Evolutionary conservation across 192 early-diverging fungal species (phyloP), one percentile per base, ranked within the genome.

Genomic region (Oehlia diaphana): DNA sequence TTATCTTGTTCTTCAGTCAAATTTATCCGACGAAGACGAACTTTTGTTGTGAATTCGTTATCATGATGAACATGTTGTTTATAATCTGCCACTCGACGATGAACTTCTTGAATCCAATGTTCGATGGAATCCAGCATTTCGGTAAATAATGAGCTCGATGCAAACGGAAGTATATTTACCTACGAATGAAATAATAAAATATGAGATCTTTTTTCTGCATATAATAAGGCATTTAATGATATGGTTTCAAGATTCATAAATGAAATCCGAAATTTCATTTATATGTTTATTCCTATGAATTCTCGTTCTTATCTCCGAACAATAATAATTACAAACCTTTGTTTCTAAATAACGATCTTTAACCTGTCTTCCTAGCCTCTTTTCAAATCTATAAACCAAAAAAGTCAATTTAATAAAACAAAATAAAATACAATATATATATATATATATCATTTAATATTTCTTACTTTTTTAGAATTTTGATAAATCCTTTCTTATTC

Each of bases 381-480:
- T 70, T n/a, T 70, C 68, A 70, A 70, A 70, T 70, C 68, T 72
- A 79, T 44, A 69, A 28, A 53, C 53, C 6, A 37, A 23, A 3
- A 70, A 62, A 47, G 31, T 31, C 1, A 76, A 21, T 26, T 13
- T 67, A 76, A n/a, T 21, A 35, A 53, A 66, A 69, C 21, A 19
- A 37, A 35, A 26, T 23, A 74, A 37, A 12, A 26, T 53, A 31
- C 19, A 53, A 23, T 33, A 63, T 14, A 16, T 35, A 31, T 31
- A 31, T 31, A 31, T 31, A 31, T 31, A 31, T 31, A 31, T 31
- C 9, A 33, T 16, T 21, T n/a, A 37, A 58, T 58, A 33, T 39
- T 74, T 28, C 82, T 84, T 88, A 90, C 89, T 90, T 90, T 84
- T 90, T 90, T 31, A 90, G 82, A 67, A 89, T 90, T 81, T 90